Evolutionary conservation across 2,329 filamentous ascomycete species (phyloP), one percentile per base, ranked within the genome.

Genomic region (Verticillium nubilum): DNA sequence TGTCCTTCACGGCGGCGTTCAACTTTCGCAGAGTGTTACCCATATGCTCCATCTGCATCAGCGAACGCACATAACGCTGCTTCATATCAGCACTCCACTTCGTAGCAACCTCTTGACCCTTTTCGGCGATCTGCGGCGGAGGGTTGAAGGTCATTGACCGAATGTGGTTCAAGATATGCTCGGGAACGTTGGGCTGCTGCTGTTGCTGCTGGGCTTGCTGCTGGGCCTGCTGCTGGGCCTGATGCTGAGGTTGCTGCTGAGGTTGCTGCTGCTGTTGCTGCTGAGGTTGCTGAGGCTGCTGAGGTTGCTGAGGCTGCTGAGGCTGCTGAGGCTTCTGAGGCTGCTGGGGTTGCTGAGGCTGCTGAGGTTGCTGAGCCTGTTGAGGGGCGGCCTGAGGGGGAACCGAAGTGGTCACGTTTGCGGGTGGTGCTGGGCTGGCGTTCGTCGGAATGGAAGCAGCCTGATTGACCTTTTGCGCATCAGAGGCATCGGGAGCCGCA

Each of bases 81-180:
- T 78, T 82, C 31, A 77, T 71, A 1, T 82, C 78, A 7, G 77
- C 72, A 2, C 79, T 67, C 79, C 80, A 84, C 62, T 81, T 80
- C 0, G 68, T 62, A 1, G 74, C 73, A 4, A 75, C 72, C n/a
- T 80, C 75, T 0, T 74, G 71, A 3, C 74, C 71, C 60, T 78
- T 79, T 17, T 79, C 76, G 0, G 70, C 67, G 0, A 82, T 58
- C n/a, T 73, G 69, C 1, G 74, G 65, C 1, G 80, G 80, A 1
- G 78, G 69, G 15, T 74, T 71, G 64, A 80, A 84, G 2, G 73
- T 74, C 65, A 84, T 78, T 58, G 76, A 74, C 17, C 72, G 78
- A 23, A 84, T 71, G 60, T 82, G 80, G 5, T 76, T 70, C 59
- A 80, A 63, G 35, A 85, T 76, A 26, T 76, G 72, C 0, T 78